Evolutionary conservation across 257 asterid genomes (phyloP), one percentile per base, ranked within the genome.

Genomic region (Capsicum chinense): DNA sequence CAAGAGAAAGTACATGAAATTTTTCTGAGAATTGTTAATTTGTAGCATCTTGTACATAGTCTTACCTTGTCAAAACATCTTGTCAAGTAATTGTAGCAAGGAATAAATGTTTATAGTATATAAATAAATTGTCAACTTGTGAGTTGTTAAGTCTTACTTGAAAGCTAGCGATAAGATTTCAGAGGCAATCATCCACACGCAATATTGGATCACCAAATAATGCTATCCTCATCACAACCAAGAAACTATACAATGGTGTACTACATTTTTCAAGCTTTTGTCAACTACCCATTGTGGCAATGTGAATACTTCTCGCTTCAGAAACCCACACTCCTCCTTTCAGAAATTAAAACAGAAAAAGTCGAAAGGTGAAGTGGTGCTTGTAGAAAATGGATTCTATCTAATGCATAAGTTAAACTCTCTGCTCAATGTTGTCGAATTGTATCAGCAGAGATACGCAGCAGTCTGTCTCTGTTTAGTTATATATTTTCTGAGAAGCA

Each of bases 71-170:
- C 48, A 52, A 9, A 26, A 76, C 48, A 76, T 48, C 47, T 52
- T 26, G 47, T 26, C 63, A 76, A 76, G 63, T 26, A 50, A 76
- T 13, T 76, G 48, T 76, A 52, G 26, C 81, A 52, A 21, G 81
- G 64, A 76, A 76, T 76, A 52, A 48, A 52, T 76, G 81, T 52
- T 76, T 52, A 26, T 26, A 76, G 33, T 26, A 4, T 14, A 62
- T 52, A 76, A 76, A 76, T 52, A 33, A 76, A 52, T 35, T 76
- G 63, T 52, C 63, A 76, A 48, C 47, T 48, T 74, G 42, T 48
- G 59, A 73, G 13, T 48, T 74, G 81, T 52, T 63, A 52, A 52
- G 48, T 76, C 76, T 54, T 52, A 52, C 47, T 76, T 52, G 48
- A 76, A 76, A 52, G 26, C 48, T 48, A 73, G 59, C 48, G 42